Conservation (phyloP, 768 basidiomycete genomes). For the Bullera alba region DNA sequence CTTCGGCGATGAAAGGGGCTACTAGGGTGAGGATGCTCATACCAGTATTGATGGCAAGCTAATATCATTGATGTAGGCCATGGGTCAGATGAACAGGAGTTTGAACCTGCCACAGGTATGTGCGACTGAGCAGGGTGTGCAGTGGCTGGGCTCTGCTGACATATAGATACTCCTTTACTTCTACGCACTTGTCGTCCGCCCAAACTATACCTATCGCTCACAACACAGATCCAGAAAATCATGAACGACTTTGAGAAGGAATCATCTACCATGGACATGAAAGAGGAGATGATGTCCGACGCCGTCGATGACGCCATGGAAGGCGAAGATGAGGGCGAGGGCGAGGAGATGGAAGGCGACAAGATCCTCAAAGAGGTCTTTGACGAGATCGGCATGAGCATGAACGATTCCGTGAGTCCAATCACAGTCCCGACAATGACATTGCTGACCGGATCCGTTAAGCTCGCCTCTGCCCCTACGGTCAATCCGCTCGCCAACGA, state of each 20-base stretch:
- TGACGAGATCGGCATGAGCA: conserved; percentile 89
- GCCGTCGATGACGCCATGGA: conserved; percentile 97
- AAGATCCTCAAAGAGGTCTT: conserved; percentile 91
- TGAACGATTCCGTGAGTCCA: conserved; percentile 63
- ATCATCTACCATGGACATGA: conserved; percentile 99
- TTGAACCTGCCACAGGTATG: conserved; percentile 70
- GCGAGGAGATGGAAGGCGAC: conserved; percentile 93
- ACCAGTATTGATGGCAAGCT: not conserved
- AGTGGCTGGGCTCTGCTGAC: not conserved
- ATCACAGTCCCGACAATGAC: not conserved
- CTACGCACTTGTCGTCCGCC: not conserved
- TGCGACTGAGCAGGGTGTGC: not conserved
- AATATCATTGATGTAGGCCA: conserved; percentile 58
- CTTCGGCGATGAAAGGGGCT: conserved; percentile 96
- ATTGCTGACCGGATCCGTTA: conserved; percentile 6
- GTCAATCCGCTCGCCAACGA: conserved; percentile 59
- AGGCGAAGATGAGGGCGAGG: conserved; percentile 65
- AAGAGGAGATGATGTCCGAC: conserved; percentile 99
- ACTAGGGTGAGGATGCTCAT: conserved; percentile 61
- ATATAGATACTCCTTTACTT: not conserved
- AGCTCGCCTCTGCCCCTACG: conserved; percentile 76
- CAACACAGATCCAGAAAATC: conserved; percentile 71
- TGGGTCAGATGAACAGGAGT: conserved; percentile 95
- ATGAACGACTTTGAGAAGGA: conserved; percentile 99
- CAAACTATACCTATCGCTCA: not conserved